These are phyloP conservation scores for Fusarium concolor DNA, from an alignment of 2,329 filamentous ascomycete genomes.

Conservation along the genomic window DNA sequence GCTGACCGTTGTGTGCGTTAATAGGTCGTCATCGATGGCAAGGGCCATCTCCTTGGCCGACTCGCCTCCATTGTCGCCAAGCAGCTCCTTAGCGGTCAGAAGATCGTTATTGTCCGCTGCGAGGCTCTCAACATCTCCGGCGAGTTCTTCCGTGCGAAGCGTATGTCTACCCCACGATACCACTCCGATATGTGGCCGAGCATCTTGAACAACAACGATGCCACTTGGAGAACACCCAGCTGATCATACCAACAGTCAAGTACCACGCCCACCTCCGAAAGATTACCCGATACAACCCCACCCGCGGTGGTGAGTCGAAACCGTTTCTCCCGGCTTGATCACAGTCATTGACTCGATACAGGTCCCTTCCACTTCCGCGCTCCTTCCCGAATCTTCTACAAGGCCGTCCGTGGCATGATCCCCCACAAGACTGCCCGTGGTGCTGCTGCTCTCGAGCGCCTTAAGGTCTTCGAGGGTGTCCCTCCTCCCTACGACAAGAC, in stretches of 20 bases:
- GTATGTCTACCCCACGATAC: slow-evolving; percentile 73
- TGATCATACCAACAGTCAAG: slow-evolving; percentile 83
- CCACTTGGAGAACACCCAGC: slow-evolving; percentile 45
- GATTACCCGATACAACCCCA: slow-evolving; percentile 99
- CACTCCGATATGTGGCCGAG: slow-evolving; percentile 34
- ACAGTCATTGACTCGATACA: slow-evolving; percentile 58
- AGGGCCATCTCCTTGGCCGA: slow-evolving; percentile 99
- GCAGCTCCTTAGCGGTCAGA: slow-evolving; percentile 98
- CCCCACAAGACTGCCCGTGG: slow-evolving; percentile 99
- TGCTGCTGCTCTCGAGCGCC: slow-evolving; percentile 94
- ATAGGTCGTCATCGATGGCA: slow-evolving; percentile 99
- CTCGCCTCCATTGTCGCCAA: slow-evolving; percentile 98
- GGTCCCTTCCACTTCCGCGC: slow-evolving; percentile 99
- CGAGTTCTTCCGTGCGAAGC: slow-evolving; percentile 99
- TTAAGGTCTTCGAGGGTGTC: slow-evolving; percentile 99
- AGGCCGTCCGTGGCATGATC: slow-evolving; percentile 99
- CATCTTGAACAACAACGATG: slow-evolving; percentile 28
- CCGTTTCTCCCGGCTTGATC: slow-evolving; percentile 27
- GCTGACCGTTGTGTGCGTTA: slow-evolving; percentile 43
- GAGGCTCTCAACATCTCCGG: slow-evolving; percentile 99
- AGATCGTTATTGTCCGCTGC: slow-evolving; percentile 98
- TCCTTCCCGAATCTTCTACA: slow-evolving; percentile 99
- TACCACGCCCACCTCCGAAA: slow-evolving; percentile 99
- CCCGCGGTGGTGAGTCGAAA: slow-evolving; percentile 84
- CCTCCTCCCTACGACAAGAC: slow-evolving; percentile 99